Evolutionary conservation across 148 eudicot genomes (phyloP).

Genomic region (Agrostemma githago): DNA sequence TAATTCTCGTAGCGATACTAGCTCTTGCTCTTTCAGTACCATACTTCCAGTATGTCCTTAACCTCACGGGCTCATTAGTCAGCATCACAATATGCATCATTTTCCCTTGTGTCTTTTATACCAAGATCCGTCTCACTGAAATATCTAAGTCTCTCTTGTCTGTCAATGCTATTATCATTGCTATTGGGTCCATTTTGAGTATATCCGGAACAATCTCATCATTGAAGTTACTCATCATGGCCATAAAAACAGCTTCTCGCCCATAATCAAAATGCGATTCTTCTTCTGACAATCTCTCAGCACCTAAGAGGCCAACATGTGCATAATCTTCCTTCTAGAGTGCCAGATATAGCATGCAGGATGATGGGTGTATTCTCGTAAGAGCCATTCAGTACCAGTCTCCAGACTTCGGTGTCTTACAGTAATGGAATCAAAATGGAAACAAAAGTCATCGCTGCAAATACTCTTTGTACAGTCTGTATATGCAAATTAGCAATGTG

Average conservation of each 20-base stretch:
- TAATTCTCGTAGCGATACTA: conserved; percentile 46
- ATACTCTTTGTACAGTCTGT: background rate
- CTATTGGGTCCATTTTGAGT: conserved; percentile 38
- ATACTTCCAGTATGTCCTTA: conserved; percentile 61
- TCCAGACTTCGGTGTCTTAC: background rate
- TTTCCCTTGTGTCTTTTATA: conserved; percentile 58
- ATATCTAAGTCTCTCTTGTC: conserved; percentile 33
- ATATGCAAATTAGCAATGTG: conserved; percentile 1
- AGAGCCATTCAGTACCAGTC: background rate
- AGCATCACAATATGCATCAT: conserved; percentile 53
- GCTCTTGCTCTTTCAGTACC: conserved; percentile 62
- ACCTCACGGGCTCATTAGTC: conserved; percentile 75
- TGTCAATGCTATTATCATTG: conserved; percentile 35
- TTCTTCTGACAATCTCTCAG: background rate
- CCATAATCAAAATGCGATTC: background rate
- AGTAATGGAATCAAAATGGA: too few species aligned
- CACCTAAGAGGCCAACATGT: background rate
- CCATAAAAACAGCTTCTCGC: conserved; percentile 26
- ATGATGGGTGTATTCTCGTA: background rate
- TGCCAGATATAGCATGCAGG: background rate
- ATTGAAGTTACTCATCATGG: conserved; percentile 31
- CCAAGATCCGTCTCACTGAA: conserved; percentile 43
- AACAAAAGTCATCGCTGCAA: background rate
- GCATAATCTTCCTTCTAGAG: conserved; percentile 7
- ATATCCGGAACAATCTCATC: conserved; percentile 54